Evolutionary conservation across 2,329 filamentous ascomycete species (phyloP).

Genomic region (Xylariaceae sp.): DNA sequence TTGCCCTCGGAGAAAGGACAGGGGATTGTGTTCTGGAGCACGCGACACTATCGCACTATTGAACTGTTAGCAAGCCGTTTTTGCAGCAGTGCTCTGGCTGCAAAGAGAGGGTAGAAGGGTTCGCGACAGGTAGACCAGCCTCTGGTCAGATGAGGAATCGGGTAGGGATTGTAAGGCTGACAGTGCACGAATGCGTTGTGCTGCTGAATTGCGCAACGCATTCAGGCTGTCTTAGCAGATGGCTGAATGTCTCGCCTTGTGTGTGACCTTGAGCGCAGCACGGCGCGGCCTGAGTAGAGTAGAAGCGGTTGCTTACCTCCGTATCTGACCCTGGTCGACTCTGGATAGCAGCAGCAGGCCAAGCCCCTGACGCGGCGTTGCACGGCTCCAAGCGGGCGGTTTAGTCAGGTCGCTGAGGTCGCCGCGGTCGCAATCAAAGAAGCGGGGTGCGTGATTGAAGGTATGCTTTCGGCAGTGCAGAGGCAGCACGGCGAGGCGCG

Average conservation of each 20-base stretch:
- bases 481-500: no score
- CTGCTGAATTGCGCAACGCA: conserved; percentile 1
- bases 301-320: conserved; percentile 16
- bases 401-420: conserved; percentile 11
- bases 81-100: background rate
- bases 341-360: conserved; percentile 19
- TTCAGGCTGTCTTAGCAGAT: background rate
- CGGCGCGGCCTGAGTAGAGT: no score
- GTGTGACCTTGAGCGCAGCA: no score
- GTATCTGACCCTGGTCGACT: conserved; percentile 12
- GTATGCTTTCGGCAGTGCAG: no score
- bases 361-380: conserved; percentile 20
- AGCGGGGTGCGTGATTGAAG: no score
- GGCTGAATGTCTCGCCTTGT: background rate
- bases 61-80: background rate
- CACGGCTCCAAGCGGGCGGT: conserved; percentile 12
- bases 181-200: conserved; percentile 2
- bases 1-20: conserved; percentile 6
- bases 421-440: no score
- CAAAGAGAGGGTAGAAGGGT: background rate
- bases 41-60: conserved; percentile 10
- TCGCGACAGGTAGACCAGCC: no score
- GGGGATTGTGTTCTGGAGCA: conserved; percentile 6
- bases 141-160: no score
- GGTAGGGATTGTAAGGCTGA: no score